These are phyloP conservation scores for Chlorella sp. DNA, from an alignment of 139 green algal species.

Conservation along the genomic window DNA sequence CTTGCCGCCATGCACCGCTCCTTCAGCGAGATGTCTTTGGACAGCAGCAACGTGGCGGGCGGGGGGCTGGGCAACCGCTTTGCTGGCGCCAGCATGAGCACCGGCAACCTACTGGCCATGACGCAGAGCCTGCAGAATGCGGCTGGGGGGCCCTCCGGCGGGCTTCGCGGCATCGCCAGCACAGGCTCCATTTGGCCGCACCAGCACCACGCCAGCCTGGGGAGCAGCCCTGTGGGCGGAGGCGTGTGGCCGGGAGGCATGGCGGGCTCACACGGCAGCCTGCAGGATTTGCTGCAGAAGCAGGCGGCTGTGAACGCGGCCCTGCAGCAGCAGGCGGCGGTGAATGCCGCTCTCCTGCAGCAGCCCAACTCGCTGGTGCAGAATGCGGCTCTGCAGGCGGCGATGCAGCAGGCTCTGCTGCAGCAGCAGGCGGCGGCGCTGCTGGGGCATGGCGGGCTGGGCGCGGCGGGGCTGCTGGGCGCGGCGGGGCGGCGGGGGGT, in stretches of 20 bases:
- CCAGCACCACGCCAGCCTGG: constrained; percentile 28
- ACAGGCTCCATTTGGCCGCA: constrained; percentile 41
- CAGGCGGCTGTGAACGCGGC: constrained; percentile 27
- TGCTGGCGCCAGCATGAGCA: constrained; percentile 23
- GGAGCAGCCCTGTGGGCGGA: constrained; percentile 36
- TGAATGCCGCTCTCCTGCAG: constrained; percentile 52
- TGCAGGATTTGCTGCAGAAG: constrained; percentile 53
- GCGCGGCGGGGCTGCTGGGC: constrained; percentile 43
- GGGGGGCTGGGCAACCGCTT: constrained; percentile 17
- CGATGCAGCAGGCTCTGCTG: constrained; percentile 50
- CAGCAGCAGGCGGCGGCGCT: constrained; percentile 43
- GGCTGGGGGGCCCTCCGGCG: neutral
- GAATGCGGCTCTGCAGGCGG: constrained; percentile 50
- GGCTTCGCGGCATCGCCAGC: constrained; percentile 34
- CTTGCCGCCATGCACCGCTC: constrained; percentile 29
- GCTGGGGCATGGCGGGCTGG: constrained; percentile 32
- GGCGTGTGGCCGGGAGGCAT: neutral
- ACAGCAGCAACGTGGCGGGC: constrained; percentile 12
- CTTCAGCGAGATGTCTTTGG: constrained; percentile 44
- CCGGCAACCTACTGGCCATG: constrained; percentile 40
- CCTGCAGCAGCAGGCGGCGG: constrained; percentile 36
- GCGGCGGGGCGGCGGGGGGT: neutral
- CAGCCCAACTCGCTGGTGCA: constrained; percentile 56
- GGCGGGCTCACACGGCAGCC: constrained; percentile 14
- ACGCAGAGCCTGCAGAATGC: constrained; percentile 16